Evolutionary conservation across 2,329 filamentous ascomycete genomes (phyloP), one percentile per base, ranked within the genome.

Genomic region (Arthroderma uncinatum): DNA sequence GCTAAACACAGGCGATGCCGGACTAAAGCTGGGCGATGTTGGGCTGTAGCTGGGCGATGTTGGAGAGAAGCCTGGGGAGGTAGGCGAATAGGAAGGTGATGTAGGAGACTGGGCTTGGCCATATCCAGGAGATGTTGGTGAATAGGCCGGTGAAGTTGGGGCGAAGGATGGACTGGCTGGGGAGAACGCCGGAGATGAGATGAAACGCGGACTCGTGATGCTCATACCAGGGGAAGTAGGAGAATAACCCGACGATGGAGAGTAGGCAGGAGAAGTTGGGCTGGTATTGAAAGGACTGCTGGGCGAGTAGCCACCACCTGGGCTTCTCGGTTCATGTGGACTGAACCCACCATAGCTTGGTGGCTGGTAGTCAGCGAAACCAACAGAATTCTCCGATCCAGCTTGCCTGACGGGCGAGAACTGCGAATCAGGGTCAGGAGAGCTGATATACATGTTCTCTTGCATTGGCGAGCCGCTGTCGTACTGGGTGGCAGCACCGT

Each of bases 401-500:
- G 81, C 83, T 65, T 90, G 86, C 6, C 79, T 81, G 73, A 91
- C 85, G 3, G 88, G 88, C 53, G 87, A 92, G 69, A 85, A 85
- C 37, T 75, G 75, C 30, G 81, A 79, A 60, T 81, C 79, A 57
- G 80, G 81, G 60, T 82, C 79, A 30, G 78, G 76, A 44, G 87
- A 86, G 23, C 84, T 86, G 60, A 78, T 76, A 65, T 78, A 81
- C 30, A 77, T 76, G 55, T 74, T 79, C 63, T 85, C 82, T 56
- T 56, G 58, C 67, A 82, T 78, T 8, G 83, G 83, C 12, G 82
- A 84, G 36, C 79, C 81, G 61, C 79, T 77, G 68, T 97, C 93
- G 73, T 98, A 98, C 1, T 94, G 94, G 7, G 93, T 98, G 42
- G 90, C 89, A 56, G 89, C 89, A 64, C 93, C 93, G 60, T 87